Base-by-base conservation (phyloP, 2,329 filamentous ascomycete genomes). In the Diaporthe humulicola region DNA sequence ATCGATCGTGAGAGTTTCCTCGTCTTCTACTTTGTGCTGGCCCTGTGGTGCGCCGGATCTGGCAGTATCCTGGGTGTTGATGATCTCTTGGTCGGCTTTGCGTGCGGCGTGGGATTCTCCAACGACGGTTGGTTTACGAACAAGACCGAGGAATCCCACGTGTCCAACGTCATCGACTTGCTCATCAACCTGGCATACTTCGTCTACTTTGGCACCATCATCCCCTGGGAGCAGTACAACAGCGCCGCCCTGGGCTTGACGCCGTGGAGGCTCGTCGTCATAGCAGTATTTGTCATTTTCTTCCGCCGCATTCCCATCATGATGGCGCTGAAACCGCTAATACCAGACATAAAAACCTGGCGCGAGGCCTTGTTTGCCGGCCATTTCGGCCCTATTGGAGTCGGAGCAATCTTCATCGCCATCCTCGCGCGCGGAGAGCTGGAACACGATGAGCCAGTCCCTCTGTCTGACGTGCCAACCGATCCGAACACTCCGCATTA, bases 51-150 rank as follows among this genome's bases (percentile, higher is more conserved):
- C 81, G 97, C 97, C 75, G 97, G 97, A 25, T 96, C 96, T 0
- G 97, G 97, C 40, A 95, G 95, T 83, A 90, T 98, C 74, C 87
- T 99, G 58, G 97, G 97, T 67, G 89, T 98, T 80, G 97, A 99
- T 83, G 97, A 99, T 83, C 86, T 99, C 69, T 90, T 99, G 4
- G 95, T 99, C 52, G 97, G 97, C 52, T 99, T 99, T 81, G 93
- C 96, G 19, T 95, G 94, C 73, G 97, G 97, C 74, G 97, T 99
- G n/a, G 97, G 97, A 72, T 99, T 99, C 87, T 98, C 96, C 79
- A 99, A 99, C 83, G 97, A 99, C 81, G 97, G 97, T 78, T 99
- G 97, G 97, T 99, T 99, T 80, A 94, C 94, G 22, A 94, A 98
- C 81, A 98, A 98, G 88, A 99, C 97, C 0, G 97, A 99, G 82